These are phyloP conservation scores for Pestalotiopsis sp. DNA, from an alignment of 2,329 filamentous ascomycete genomes.

Conservation along the genomic window DNA sequence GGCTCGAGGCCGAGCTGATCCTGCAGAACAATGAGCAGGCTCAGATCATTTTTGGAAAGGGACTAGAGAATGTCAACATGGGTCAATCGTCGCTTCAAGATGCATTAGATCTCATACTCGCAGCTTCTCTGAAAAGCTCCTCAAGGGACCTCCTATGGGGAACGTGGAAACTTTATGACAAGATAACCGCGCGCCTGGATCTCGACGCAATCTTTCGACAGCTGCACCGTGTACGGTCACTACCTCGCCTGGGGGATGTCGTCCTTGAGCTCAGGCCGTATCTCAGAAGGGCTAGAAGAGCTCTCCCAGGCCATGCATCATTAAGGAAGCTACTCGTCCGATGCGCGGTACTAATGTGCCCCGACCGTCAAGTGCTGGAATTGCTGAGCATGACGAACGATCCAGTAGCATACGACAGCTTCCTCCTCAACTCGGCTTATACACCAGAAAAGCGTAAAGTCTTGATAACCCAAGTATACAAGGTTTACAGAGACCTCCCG, in stretches of 20 bases:
- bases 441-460: conserved; percentile 21
- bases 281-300: conserved; percentile 14
- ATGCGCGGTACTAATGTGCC: conserved; percentile 28
- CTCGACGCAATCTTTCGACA: conserved; percentile 28
- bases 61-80: conserved; percentile 29
- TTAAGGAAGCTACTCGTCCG: conserved; percentile 28
- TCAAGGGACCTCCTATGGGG: conserved; percentile 19
- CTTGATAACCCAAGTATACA: conserved; percentile 46
- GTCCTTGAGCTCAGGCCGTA: conserved; percentile 22
- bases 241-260: conserved; percentile 28
- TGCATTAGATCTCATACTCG: conserved; percentile 47
- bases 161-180: conserved; percentile 28
- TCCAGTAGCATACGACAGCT: conserved; percentile 43
- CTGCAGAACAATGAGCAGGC: conserved; percentile 41
- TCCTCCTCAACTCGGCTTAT: conserved; percentile 35
- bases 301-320: conserved; percentile 14
- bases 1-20: conserved; percentile 43
- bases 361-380: conserved; percentile 28
- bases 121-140: conserved; percentile 37
- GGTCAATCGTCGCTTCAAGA: conserved; percentile 32
- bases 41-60: conserved; percentile 40
- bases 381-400: conserved; percentile 46
- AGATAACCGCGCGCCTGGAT: conserved; percentile 26
- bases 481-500: conserved; percentile 45
- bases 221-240: conserved; percentile 23